Conservation (phyloP, 163 green algal species). For the Scenedesmus sp. region DNA sequence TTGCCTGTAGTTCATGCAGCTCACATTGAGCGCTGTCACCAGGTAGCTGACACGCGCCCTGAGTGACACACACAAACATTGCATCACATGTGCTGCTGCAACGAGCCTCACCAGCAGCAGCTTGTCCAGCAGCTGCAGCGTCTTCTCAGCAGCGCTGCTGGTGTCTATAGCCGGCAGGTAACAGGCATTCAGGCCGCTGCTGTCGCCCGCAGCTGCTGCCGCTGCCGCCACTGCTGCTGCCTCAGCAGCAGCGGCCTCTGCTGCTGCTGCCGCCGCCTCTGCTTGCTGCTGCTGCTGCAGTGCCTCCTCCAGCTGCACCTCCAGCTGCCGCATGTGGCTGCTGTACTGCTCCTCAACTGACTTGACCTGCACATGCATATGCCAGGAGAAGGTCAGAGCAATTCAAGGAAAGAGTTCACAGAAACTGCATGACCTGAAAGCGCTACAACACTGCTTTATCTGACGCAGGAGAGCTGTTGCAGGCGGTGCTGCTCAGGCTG, state of each 20-base stretch:
- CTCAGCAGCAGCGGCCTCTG: background rate
- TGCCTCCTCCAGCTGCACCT: conserved; percentile 65
- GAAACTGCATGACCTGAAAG: too few species aligned
- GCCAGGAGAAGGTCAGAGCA: background rate
- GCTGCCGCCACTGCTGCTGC: conserved; percentile 17
- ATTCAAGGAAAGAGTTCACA: too few species aligned
- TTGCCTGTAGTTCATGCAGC: too few species aligned
- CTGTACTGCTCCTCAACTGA: conserved; percentile 72
- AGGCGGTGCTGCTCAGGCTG: background rate
- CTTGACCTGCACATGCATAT: conserved; percentile 59
- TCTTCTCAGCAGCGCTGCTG: conserved; percentile 69
- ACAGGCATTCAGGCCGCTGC: background rate
- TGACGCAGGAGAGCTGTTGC: too few species aligned
- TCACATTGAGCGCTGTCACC: too few species aligned
- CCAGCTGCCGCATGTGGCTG: conserved; percentile 64
- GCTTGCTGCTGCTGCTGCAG: conserved; percentile 44
- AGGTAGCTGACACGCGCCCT: too few species aligned
- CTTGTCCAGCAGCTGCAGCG: conserved; percentile 71
- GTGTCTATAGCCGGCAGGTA: conserved; percentile 63
- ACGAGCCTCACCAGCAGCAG: conserved; percentile 53
- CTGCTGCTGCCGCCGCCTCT: conserved; percentile 19
- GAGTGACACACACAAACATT: too few species aligned
- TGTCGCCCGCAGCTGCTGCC: background rate
- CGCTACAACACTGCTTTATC: too few species aligned
- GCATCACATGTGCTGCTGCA: background rate